A percentile compares a stretch with the other conserved stretches of the same genome.
Conservation (phyloP, 2,329 filamentous ascomycete genomes). For the Penicillium palitans region DNA sequence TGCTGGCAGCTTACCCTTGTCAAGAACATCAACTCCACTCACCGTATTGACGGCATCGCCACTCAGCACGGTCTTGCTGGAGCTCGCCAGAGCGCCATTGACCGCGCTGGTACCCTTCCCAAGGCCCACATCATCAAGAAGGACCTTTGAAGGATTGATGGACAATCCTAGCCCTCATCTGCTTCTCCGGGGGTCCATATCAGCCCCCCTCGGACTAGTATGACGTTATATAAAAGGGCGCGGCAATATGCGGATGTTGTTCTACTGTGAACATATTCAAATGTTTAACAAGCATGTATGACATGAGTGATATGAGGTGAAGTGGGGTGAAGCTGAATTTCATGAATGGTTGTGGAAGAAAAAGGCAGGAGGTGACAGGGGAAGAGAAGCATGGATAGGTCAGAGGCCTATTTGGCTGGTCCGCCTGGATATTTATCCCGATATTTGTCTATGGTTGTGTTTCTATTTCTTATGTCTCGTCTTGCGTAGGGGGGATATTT, state of each 20-base stretch:
- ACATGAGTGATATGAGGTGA: constrained; percentile 10
- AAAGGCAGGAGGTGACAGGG: background rate
- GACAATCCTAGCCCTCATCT: background rate
- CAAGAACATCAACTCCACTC: constrained; percentile 87
- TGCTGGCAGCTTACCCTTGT: constrained; percentile 85
- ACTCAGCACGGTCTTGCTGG: constrained; percentile 69
- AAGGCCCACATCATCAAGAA: constrained; percentile 38
- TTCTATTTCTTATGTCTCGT: background rate
- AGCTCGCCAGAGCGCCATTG: constrained; percentile 56
- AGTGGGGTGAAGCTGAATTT: background rate
- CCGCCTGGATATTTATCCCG: background rate
- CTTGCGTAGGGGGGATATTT: background rate
- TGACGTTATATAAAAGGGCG: background rate
- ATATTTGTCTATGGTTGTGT: constrained; percentile 5
- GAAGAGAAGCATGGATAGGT: constrained; percentile 5
- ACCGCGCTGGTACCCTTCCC: constrained; percentile 36
- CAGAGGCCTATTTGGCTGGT: constrained; percentile 9
- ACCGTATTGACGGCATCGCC: constrained; percentile 72
- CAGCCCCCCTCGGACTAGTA: background rate
- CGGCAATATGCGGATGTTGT: constrained; percentile 2
- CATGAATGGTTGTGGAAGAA: background rate
- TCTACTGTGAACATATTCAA: constrained; percentile 4
- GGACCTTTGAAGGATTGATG: constrained; percentile 24
- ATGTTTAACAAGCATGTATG: constrained; percentile 6
- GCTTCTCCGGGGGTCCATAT: background rate